Evolutionary conservation across 441 rosid species (phyloP).

Genomic region (Aleurites moluccanus): DNA sequence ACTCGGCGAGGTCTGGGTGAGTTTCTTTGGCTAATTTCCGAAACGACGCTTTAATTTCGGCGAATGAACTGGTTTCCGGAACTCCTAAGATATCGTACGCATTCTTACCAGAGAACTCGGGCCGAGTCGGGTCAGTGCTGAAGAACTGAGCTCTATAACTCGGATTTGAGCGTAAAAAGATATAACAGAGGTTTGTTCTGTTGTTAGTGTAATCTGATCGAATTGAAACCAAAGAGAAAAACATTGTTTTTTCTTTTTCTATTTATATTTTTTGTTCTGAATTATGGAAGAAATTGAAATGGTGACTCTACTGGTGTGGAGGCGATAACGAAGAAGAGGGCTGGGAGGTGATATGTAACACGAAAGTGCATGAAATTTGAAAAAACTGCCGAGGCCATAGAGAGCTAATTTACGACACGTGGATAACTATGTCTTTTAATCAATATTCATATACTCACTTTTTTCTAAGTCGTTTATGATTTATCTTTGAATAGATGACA

Average conservation of each 20-base stretch:
- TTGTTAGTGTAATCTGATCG: slow-evolving; percentile 23
- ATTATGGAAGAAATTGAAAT: neutral
- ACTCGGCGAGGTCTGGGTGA: slow-evolving; percentile 75
- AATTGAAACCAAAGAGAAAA: slow-evolving; percentile 22
- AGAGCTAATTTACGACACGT: neutral
- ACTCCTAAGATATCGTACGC: slow-evolving; percentile 79
- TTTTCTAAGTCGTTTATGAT: too few relatives aligned
- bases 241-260: slow-evolving; percentile 29
- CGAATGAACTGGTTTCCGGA: slow-evolving; percentile 62
- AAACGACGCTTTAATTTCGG: slow-evolving; percentile 87
- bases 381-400: neutral
- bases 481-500: too few relatives aligned
- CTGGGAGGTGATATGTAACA: neutral
- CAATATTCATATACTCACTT: too few relatives aligned
- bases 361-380: neutral
- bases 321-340: too few relatives aligned
- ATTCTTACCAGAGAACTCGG: slow-evolving; percentile 58
- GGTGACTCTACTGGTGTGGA: neutral
- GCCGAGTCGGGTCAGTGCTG: slow-evolving; percentile 44
- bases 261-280: neutral
- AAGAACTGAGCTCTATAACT: slow-evolving; percentile 41
- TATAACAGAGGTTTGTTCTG: slow-evolving; percentile 5
- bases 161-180: slow-evolving; percentile 18
- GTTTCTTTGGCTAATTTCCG: slow-evolving; percentile 82
- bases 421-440: neutral